These are phyloP conservation scores for Tinospora cordifolia DNA, from an alignment of 164 flowering plant species.

Conservation along the genomic window DNA sequence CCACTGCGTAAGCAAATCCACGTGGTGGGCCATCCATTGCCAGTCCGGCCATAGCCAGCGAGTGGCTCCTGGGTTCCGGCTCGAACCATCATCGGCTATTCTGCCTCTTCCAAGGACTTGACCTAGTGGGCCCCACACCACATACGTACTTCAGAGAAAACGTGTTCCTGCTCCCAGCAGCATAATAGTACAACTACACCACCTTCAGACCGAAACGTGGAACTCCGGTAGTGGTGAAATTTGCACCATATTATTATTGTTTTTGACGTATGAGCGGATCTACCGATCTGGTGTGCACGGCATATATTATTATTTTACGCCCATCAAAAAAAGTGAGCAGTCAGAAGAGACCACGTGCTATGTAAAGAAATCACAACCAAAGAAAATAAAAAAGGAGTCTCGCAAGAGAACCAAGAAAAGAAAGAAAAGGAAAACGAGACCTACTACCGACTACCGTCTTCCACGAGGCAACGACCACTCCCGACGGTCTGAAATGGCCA, in stretches of 20 bases:
- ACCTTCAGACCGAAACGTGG: not conserved
- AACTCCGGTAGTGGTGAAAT: not conserved
- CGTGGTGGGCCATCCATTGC: too few species aligned
- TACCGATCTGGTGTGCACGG: not conserved
- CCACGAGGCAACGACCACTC: too few species aligned
- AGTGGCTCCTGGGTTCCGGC: too few species aligned
- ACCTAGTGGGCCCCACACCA: not conserved
- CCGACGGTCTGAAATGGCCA: not conserved
- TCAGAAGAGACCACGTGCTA: not conserved
- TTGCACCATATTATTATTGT: not conserved
- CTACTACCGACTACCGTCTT: too few species aligned
- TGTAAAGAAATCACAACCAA: not conserved
- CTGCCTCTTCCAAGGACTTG: too few species aligned
- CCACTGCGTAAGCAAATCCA: too few species aligned
- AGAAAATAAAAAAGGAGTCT: too few species aligned
- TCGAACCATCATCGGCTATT: too few species aligned
- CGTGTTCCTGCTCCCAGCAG: not conserved
- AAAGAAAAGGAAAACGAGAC: too few species aligned
- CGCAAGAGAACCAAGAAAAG: too few species aligned
- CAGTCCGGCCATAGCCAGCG: too few species aligned
- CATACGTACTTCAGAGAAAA: not conserved
- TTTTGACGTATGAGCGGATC: not conserved
- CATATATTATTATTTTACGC: not conserved
- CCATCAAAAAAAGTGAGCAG: not conserved
- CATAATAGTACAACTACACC: not conserved